Base-by-base conservation (phyloP, 805 yeast genomes). In the Cyberlindnera americana region DNA sequence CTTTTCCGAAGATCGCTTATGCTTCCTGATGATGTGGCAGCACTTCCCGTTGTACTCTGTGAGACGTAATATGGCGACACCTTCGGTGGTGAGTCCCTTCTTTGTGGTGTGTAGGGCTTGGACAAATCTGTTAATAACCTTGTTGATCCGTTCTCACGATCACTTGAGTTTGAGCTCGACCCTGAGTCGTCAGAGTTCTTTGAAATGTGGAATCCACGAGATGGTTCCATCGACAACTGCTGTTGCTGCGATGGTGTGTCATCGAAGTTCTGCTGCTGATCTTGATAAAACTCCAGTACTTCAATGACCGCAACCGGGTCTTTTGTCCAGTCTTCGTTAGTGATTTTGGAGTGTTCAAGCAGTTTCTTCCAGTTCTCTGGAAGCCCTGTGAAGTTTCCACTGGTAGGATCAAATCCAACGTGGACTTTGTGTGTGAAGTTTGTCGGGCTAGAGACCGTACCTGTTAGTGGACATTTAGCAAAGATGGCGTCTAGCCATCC, bases 241-340 rank as follows among this genome's bases (percentile, higher is more conserved):
- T 15, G 28, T 33, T 24, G 33, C 8, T n/a, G 19, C 11, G 19
- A 27, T 33, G 28, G 38, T 12, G 35, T 28, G 17, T 5, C 22
- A 26, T 47, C 47, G 15, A 43, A 17, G 23, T 37, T 40, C 15
- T 50, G 41, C 19, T 55, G 59, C 33, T 56, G 70, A 48, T 67
- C 72, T 44, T 68, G 73, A 43, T 87, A 87, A 56, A 88, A 88
- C 37, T 86, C 90, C 39, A 88, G 80, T 25, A 87, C 95, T 56
- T 88, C 95, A 65, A 85, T 84, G 16, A 93, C 96, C 0, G 96
- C 98, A 54, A 87, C 90, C 0, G 99, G 97, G 60, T 93, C 90
- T 49, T 84, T 86, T 55, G 83, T 79, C 75, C 90, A 93, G 56
- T 93, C 99, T 52, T 83, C 91, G 44, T 80, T 81, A 3, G 96